phyloP scores from a whole-genome alignment of 352 stramenopile genomes.

The Pythium dissotocum region DNA sequence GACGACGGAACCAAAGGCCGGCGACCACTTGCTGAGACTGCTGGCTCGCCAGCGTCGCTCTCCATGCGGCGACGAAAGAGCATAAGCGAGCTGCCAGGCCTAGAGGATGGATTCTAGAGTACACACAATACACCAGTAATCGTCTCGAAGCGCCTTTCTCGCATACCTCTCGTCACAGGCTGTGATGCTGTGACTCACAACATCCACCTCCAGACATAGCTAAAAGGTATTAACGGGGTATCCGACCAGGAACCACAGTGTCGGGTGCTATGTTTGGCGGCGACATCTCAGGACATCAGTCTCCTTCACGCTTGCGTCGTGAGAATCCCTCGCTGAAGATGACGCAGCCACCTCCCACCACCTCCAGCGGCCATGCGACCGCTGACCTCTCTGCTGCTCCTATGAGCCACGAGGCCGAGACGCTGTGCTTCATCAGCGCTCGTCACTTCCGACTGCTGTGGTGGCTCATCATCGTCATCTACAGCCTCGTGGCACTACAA shows the following conservation, averaged over 20 bases:
- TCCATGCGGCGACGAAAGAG: constrained; percentile 66
- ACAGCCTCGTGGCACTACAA: constrained; percentile 15
- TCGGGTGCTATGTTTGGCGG: too few species aligned
- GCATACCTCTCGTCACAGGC: neutral
- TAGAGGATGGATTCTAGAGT: constrained; percentile 20
- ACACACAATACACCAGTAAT: neutral
- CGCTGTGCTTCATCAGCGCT: neutral
- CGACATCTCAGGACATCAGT: too few species aligned
- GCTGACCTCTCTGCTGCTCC: neutral
- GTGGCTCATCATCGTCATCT: constrained; percentile 14
- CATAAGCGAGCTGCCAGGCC: constrained; percentile 39
- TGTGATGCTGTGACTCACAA: too few species aligned
- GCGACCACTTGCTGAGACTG: constrained; percentile 31
- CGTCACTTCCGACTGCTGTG: neutral
- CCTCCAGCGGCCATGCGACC: neutral
- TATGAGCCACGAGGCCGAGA: neutral
- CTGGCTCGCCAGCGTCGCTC: constrained; percentile 10
- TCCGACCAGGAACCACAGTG: too few species aligned
- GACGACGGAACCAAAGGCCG: constrained; percentile 8
- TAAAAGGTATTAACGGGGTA: too few species aligned
- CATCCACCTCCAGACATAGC: too few species aligned
- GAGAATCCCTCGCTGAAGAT: neutral
- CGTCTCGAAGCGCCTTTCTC: neutral
- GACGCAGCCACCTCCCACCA: neutral
- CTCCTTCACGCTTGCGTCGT: too few species aligned